Evolutionary conservation across 1,284 basidiomycete genomes (phyloP), one percentile per base, ranked within the genome.

Genomic region (Pseudozyma pruni): DNA sequence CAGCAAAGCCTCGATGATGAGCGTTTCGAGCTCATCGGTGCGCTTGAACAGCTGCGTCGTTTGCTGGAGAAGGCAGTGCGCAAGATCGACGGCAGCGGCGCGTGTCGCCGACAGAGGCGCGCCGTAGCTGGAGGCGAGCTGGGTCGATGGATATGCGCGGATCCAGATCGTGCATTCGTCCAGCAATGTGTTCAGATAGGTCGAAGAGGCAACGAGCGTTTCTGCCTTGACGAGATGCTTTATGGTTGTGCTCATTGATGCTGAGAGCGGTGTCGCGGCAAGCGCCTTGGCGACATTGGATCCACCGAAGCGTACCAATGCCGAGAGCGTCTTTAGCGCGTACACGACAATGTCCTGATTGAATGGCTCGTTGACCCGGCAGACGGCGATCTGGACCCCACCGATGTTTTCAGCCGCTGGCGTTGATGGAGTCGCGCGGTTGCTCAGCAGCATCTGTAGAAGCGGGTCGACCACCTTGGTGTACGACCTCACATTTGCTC

Each of bases 241-340:
- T 19, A 56, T 70, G 14, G 37, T 19, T 19, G 38, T 34, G 41
- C 67, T 70, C 16, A 63, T 43, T 35, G 58, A 60, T 9, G 51
- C 42, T 13, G 62, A 57, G 20, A 73, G 41, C 8, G 49, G 14
- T 2, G 52, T 63, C 8, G 42, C 34, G 10, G 49, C 47, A 11
- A 75, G 58, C 8, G 73, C 49, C 25, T 55, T 61, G 39, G 88
- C 86, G 79, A 95, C 92, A 0, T 91, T 91, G 81, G 92, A 90
- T 0, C 93, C 93, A 2, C 93, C 94, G 79, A 94, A 94, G 22
- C 89, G 87, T 40, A 91, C 88, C 4, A 98, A 86, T 0, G 90
- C 89, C 2, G 91, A 84, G 4, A 97, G 81, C n/a, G 88, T 88
- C 53, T 92, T 90, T 37, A 95, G 83, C 7, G 91, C 83, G 81